Base-by-base conservation (phyloP, 2,329 filamentous ascomycete genomes). In the Cladosporium sp. region DNA sequence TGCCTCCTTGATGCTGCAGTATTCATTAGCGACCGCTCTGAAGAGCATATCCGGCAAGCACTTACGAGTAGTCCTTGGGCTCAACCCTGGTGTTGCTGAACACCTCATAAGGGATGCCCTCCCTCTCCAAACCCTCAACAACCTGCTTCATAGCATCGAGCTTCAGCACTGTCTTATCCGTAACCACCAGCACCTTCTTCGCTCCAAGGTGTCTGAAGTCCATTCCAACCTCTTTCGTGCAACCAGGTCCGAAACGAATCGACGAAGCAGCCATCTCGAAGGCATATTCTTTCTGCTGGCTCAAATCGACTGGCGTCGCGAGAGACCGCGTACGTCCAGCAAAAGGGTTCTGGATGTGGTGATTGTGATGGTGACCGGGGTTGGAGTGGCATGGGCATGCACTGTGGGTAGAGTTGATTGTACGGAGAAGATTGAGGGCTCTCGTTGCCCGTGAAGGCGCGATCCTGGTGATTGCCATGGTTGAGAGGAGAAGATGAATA, bases 261-360 rank as follows among this genome's bases (percentile, higher is more conserved):
- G 90, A 92, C 1, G 92, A 96, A 1, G 95, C 93, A 0, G 95
- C 95, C 94, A 99, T 96, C 79, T 99, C 95, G 76, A 99, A 99
- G 15, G 95, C 95, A 81, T 99, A 99, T 78, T 99, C 95, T 78
- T 96, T 97, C 74, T 93, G 87, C 70, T 88, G 86, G 2, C 86
- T 85, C 10, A 85, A 80, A 73, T 92, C 89, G 32, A 90, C 81
- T 0, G 93, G 92, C 0, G 92, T 94, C n/a, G 92, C 93, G 67
- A 93, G 80, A 67, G 67, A 70, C 11, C 75, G 86, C 82, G 49
- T 86, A 80, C 49, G 84, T 26, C 75, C 75, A 18, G 84, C 47
- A 84, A 85, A 80, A 86, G 85, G 71, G 83, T 83, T 76, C 26
- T 68, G 57, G 51, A 84, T 76, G 68, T 79, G 77, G 68, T 84